Base-by-base conservation (phyloP, 345 rosid species). In the Clarkia xantiana region DNA sequence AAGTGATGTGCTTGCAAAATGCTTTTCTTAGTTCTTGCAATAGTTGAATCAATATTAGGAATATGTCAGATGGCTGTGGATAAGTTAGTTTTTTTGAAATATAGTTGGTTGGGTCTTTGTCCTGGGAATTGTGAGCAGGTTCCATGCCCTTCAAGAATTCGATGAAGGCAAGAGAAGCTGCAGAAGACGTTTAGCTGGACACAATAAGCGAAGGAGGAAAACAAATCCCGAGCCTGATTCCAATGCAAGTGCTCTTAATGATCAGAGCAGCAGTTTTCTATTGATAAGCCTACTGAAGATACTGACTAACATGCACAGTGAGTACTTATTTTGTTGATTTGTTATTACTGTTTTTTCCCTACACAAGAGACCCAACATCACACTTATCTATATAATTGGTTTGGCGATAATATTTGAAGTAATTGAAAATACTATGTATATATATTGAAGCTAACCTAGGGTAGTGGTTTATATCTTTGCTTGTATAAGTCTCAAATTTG, bases 91-190 rank as follows among this genome's bases (percentile, higher is more conserved):
- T n/a, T n/a, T n/a, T n/a, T n/a, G n/a, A n/a, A 29, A 29, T 29
- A 29, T 29, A 29, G 36, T 29, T 29, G 36, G 36, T 29, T 7
- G 8, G 8, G 36, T 29, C 36, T 29, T 10, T 29, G 6, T 29
- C 36, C 36, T 29, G 36, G 36, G 36, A 29, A 29, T 29, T 29
- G 17, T 18, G 38, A 49, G 51, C 66, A 93, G 99, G 80, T 93
- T 93, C 69, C 99, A 93, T 70, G 78, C 70, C 62, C 96, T 93
- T 72, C 77, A 84, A 71, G 99, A 93, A 68, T 93, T 93, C 65
- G 96, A 93, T 68, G 99, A 93, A 66, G 99, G 99, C 7, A 93
- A 87, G 79, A 77, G 99, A 76, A 93, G 99, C 57, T 93, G 99
- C 54, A 88, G 99, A 29, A 78, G 97, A 60, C 97, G 99, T 56